Evolutionary conservation across 192 early-diverging fungal species (phyloP), one percentile per base, ranked within the genome.

Genomic region (Coemansia sp.): DNA sequence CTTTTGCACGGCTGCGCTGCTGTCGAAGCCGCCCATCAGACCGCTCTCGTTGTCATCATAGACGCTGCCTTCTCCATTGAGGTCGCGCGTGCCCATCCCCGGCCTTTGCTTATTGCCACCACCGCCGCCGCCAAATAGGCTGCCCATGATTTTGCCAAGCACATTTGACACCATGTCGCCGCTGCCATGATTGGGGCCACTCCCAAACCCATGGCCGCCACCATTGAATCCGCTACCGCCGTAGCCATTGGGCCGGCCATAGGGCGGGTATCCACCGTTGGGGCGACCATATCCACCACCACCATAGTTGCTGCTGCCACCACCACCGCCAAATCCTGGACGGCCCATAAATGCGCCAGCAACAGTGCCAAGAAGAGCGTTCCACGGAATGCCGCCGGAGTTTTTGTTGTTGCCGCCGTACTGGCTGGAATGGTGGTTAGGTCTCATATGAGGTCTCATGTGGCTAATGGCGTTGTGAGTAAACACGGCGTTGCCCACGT

Each of bases 131-230:
- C 68, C 68, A 59, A 78, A 78, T 38, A 78, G 62, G 19, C 66
- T 53, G 43, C 69, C 37, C 65, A 78, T 68, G 62, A 78, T 72
- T 26, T 78, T 78, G 59, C 64, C 60, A 21, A 78, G 54, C 40
- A 68, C 59, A 3, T 68, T 68, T 33, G 64, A 62, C 12, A 65
- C 40, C 58, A 61, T 67, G 55, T 72, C 75, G 11, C 60, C 65
- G 44, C 58, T 38, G 36, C 52, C 63, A 22, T 43, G 44, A 52
- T 26, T 36, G 17, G 29, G 33, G 36, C 53, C 40, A 22, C 40
- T 40, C 11, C 52, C 40, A 14, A 53, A 53, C 19, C 29, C 35
- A 24, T 19, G 19, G 10, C 50, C 42, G 48, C 27, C 72, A 40
- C 60, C 56, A n/a, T 62, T 29, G 56, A 37, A 22, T 18, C 44